Evolutionary conservation across 2,329 filamentous ascomycete species (phyloP).

Genomic region (Drechslerella coelobrocha): DNA sequence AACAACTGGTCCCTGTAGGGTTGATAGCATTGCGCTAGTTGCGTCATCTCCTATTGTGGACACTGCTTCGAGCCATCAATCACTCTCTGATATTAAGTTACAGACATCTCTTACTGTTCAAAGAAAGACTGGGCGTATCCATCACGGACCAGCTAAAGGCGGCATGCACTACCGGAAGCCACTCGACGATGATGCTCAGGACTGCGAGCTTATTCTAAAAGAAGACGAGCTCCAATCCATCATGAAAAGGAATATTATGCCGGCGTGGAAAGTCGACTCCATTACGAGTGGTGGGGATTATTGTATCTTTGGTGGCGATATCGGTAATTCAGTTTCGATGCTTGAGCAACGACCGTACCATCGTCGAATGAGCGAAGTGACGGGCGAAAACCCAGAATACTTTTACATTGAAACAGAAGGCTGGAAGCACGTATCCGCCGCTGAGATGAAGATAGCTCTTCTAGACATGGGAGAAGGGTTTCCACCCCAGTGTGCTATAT

Average conservation of each 20-base stretch:
- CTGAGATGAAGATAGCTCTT: background rate
- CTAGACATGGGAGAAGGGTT: conserved; percentile 13
- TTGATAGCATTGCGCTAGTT: too few species aligned
- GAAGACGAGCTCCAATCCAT: conserved; percentile 3
- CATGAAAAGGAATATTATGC: background rate
- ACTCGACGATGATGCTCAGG: background rate
- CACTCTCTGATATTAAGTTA: too few species aligned
- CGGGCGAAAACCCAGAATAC: background rate
- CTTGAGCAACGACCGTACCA: background rate
- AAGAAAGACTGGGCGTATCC: too few species aligned
- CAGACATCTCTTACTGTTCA: too few species aligned
- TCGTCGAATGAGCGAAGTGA: conserved; percentile 1
- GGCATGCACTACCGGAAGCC: too few species aligned
- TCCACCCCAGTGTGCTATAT: conserved; percentile 22
- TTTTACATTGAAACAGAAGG: background rate
- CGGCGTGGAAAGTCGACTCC: conserved; percentile 28
- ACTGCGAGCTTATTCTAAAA: background rate
- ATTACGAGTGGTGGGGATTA: conserved; percentile 5
- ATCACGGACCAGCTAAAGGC: too few species aligned
- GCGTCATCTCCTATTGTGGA: too few species aligned
- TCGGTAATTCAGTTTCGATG: conserved; percentile 1
- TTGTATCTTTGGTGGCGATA: background rate
- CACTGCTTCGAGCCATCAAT: too few species aligned
- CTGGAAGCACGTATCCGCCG: conserved; percentile 23
- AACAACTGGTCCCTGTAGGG: too few species aligned